Evolutionary conservation across 1,284 basidiomycete species (phyloP), one percentile per base, ranked within the genome.

Genomic region (Athelia sp.): DNA sequence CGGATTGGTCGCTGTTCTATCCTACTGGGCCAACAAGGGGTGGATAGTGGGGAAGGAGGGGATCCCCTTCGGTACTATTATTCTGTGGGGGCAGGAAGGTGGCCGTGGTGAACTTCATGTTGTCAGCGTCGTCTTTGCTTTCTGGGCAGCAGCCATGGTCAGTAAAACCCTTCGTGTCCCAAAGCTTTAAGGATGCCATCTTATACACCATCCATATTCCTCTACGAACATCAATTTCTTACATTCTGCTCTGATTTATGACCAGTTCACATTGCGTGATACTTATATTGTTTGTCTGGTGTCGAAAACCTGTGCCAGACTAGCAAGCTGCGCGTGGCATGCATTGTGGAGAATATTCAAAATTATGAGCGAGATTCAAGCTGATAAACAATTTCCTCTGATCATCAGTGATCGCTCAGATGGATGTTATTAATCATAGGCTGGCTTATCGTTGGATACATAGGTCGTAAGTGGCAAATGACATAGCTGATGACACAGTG

Each of bases 101-200:
- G 90, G 89, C 24, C 75, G 76, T 40, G 88, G 91, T 42, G 92
- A 96, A 55, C 59, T 97, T 34, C 93, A 98, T 66, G 66, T 79
- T 31, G 81, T 85, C 36, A 83, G 84, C 57, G 55, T 88, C 34
- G 63, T 93, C 17, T 90, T 93, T 65, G 87, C 73, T 15, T 61
- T 76, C 17, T 97, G 92, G 93, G 93, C 89, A 8, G 87, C 92
- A 18, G 88, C 90, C 47, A 97, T 97, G 94, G 88, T 97, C 55
- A 93, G 90, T 76, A 97, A 97, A 72, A 97, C 94, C 19, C 72
- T 98, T 49, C 80, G 81, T 50, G 81, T 95, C 50, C 89, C 88
- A n/a, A 91, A 91, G 67, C 36, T n/a, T 40, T 40, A 21, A n/a
- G n/a, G n/a, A n/a, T n/a, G n/a, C n/a, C n/a, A n/a, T 21, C n/a